Base-by-base conservation (phyloP, 257 asterid genomes). In the Penstemon davidsonii region DNA sequence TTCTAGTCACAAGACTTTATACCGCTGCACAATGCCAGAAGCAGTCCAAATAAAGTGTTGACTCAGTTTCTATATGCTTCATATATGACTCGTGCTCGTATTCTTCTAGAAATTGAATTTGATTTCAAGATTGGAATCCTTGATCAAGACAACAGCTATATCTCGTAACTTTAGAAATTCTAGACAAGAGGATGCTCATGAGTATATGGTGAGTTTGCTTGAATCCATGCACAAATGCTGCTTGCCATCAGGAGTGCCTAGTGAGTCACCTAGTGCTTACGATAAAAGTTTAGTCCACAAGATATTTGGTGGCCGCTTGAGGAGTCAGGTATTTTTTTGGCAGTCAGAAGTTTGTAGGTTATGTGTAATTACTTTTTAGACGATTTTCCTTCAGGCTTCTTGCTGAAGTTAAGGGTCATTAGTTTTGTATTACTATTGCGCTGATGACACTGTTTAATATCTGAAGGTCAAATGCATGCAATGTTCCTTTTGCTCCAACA, bases 181-280 rank as follows among this genome's bases (percentile, higher is more conserved):
- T 6, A 84, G 96, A 73, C 99, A 93, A 81, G 99, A 93, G 81
- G 99, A 93, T 78, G 99, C 99, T 10, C 99, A 93, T 50, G 99
- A 93, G 73, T 93, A 93, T 77, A 93, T 93, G 99, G 96, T 91
- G 72, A 83, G 91, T 85, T 82, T 93, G 66, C 87, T 93, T 8
- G 99, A 93, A 77, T 88, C 96, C 4, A 93, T 93, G 99, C 99
- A 93, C 81, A 93, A 86, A 73, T 93, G 99, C 78, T 93, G 99
- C 85, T 82, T 93, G 73, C 97, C 99, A 40, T 84, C 95, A 58
- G 99, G 97, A 13, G 92, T 93, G 78, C 91, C 99, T 3, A 90
- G 91, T 5, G 99, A 93, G 80, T 93, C 99, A n/a, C 95, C 95
- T 37, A 71, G 80, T 76, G 99, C 99, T 64, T 90, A 90, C 33